Base-by-base conservation (phyloP, 345 rosid species). In the Viola odorata region DNA sequence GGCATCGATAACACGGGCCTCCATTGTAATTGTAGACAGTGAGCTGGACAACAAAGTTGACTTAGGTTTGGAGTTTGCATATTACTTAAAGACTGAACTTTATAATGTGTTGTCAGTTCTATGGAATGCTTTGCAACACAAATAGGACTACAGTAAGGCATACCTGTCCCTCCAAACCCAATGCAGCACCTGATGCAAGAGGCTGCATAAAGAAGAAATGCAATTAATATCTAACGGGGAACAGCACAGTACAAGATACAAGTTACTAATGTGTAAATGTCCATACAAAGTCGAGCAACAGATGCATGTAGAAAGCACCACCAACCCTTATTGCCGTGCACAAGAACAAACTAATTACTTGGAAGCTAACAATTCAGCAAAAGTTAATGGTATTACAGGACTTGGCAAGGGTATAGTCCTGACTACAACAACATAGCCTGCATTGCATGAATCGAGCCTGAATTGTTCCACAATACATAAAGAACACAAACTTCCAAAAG, bases 141-240 rank as follows among this genome's bases (percentile, higher is more conserved):
- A 10, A 17, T 7, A 61, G 5, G 47, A 45, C 16, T 41, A 41
- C 49, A 48, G 60, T 37, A 62, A 3, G 14, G 11, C 40, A 55
- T 81, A 89, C 98, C 95, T 91, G 99, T 56, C 99, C 99, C 53
- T 94, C 97, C 75, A 87, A 69, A 62, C 99, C 99, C 58, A 94
- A 68, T 6, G 97, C 99, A 77, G 99, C 99, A 37, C 99, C 99
- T 0, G 99, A 94, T 40, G 89, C 99, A 67, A 94, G 82, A 75
- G 99, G 97, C 99, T 94, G 80, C 77, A 72, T 41, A 39, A 37
- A 45, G 32, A 42, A 59, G 40, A 16, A 16, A 72, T 55, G n/a
- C n/a, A 17, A 69, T 72, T 69, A 72, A 48, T 38, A 36, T 23
- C 55, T 42, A 11, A 8, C 36, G 6, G 3, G 17, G 42, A 14